phyloP scores from a whole-genome alignment of 2,329 filamentous ascomycete species.

The Epichloe scottii region DNA sequence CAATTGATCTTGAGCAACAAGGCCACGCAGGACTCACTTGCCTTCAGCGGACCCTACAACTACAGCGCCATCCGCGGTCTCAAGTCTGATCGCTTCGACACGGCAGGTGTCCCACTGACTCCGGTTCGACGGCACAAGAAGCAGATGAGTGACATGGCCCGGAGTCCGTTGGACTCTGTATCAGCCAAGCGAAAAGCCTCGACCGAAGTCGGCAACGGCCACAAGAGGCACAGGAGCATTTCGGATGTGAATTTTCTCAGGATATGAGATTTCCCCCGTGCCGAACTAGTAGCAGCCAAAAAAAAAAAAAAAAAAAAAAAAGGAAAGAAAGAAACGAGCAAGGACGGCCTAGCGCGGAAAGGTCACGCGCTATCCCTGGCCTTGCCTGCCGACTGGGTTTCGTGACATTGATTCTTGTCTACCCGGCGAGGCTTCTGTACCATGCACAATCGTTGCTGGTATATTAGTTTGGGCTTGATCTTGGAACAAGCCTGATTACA shows the following conservation, averaged over 20 bases:
- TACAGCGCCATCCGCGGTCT: slow-evolving; percentile 49
- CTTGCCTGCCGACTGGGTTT: slow-evolving; percentile 13
- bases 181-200: slow-evolving; percentile 45
- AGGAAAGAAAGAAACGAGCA: slow-evolving; percentile 26
- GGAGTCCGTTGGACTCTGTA: slow-evolving; percentile 36
- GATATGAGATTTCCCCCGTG: slow-evolving; percentile 21
- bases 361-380: slow-evolving; percentile 28
- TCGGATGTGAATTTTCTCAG: slow-evolving; percentile 40
- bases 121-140: slow-evolving; percentile 49
- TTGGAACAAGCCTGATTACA: too few relatives aligned
- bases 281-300: too few relatives aligned
- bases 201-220: slow-evolving; percentile 26
- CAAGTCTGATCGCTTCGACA: slow-evolving; percentile 52
- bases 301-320: slow-evolving; percentile 2
- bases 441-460: too few relatives aligned
- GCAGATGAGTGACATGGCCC: slow-evolving; percentile 28
- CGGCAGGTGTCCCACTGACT: slow-evolving; percentile 55
- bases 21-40: slow-evolving; percentile 48
- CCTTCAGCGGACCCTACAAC: slow-evolving; percentile 48
- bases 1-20: slow-evolving; percentile 48
- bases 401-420: too few relatives aligned
- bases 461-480: too few relatives aligned
- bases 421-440: too few relatives aligned
- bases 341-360: slow-evolving; percentile 30
- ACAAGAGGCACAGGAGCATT: slow-evolving; percentile 48